phyloP scores from a whole-genome alignment of 2,329 filamentous ascomycete genomes.

The Cadophora malorum region DNA sequence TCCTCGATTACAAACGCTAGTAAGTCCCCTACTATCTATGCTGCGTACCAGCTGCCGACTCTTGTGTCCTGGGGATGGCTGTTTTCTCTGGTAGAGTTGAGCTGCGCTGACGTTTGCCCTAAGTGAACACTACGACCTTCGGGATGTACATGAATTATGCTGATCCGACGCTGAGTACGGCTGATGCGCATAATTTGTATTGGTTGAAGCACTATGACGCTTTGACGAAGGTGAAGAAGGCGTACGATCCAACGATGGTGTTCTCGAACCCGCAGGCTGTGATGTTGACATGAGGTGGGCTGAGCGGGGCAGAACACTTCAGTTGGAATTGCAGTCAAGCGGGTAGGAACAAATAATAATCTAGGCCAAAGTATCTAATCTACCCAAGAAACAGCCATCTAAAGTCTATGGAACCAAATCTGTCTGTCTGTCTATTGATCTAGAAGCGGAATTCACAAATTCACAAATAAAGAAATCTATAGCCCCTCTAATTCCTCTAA shows the following conservation, averaged over 20 bases:
- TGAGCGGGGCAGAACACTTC: neutral
- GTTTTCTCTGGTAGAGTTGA: neutral
- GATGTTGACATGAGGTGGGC: neutral
- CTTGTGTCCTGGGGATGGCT: too few relatives aligned
- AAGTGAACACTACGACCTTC: constrained; percentile 20
- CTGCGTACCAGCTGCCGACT: neutral
- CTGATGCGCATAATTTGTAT: constrained; percentile 28
- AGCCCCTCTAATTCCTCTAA: constrained; percentile 33
- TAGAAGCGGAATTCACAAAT: neutral
- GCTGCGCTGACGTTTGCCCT: neutral
- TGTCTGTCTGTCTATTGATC: constrained; percentile 20
- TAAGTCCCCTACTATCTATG: neutral
- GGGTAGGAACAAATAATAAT: neutral
- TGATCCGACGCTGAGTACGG: constrained; percentile 27
- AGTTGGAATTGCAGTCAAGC: neutral
- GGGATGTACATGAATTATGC: constrained; percentile 36
- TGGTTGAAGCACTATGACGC: constrained; percentile 28
- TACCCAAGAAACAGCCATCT: constrained; percentile 3
- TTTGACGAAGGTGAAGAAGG: constrained; percentile 29
- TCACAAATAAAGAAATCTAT: constrained; percentile 11
- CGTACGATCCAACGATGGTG: constrained; percentile 27
- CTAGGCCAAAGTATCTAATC: neutral
- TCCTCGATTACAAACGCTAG: constrained; percentile 6
- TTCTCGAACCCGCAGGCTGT: constrained; percentile 34
- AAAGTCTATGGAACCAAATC: neutral